A percentile compares a stretch with the other conserved stretches of the same genome.
Evolutionary conservation across 345 rosid genomes (phyloP).

Genomic region (Eucalyptus curtisii): DNA sequence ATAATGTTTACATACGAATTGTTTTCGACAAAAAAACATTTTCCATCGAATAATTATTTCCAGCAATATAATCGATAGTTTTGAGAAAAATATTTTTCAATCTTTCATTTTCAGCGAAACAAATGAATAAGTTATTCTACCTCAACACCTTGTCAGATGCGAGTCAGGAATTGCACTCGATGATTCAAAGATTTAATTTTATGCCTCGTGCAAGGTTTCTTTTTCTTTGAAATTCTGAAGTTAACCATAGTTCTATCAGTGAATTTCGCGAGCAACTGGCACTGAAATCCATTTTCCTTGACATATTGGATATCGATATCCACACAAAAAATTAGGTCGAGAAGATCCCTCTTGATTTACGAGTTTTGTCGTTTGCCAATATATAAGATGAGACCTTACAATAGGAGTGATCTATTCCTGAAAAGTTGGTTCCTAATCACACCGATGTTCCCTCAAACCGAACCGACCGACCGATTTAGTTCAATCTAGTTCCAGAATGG

Average conservation of each 20-base stretch:
- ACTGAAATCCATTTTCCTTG: neutral
- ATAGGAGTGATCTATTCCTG: rapidly evolving
- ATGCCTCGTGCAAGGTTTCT: rapidly evolving
- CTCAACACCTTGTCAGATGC: neutral
- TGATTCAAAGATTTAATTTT: neutral
- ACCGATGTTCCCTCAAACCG: too few species aligned
- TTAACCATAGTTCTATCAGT: neutral
- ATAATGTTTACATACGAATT: neutral
- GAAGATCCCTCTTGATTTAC: neutral
- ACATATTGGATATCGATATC: neutral
- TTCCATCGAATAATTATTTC: neutral
- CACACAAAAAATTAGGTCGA: neutral
- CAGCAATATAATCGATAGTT: rapidly evolving
- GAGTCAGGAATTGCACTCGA: rapidly evolving
- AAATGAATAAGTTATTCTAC: neutral
- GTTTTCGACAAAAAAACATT: neutral
- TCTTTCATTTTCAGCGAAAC: rapidly evolving
- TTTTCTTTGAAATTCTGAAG: neutral
- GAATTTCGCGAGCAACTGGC: rapidly evolving
- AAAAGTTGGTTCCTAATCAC: rapidly evolving
- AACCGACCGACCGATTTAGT: rapidly evolving
- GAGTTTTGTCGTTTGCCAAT: rapidly evolving
- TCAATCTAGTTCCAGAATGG: too few species aligned
- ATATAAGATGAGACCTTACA: too few species aligned
- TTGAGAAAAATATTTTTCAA: neutral